Percentiles rank a stretch among this genome's conserved stretches.
Evolutionary conservation across 257 asterid species (phyloP).

Genomic region (Solanum appendiculatum): DNA sequence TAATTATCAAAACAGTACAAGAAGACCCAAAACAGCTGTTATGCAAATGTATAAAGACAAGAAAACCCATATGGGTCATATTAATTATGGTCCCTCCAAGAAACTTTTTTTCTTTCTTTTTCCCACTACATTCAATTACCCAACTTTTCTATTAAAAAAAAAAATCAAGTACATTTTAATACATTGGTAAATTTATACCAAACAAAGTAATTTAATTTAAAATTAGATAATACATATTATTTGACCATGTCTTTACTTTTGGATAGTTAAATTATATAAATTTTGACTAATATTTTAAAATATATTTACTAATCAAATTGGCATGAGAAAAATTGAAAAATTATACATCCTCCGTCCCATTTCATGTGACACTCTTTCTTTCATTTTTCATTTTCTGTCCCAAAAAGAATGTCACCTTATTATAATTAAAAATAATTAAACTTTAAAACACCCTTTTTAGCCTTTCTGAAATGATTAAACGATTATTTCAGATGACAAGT

Average conservation of each 20-base stretch:
- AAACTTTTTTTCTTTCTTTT: conserved; percentile 1
- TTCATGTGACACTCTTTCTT: not conserved
- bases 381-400: not conserved
- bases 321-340: not conserved
- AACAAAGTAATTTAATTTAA: not conserved
- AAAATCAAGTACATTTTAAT: not conserved
- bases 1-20: conserved; percentile 1
- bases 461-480: not conserved
- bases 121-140: not conserved
- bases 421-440: no score
- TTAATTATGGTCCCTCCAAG: conserved; percentile 27
- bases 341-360: not conserved
- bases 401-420: no score
- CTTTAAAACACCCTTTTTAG: no score
- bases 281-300: not conserved
- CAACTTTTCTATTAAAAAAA: not conserved
- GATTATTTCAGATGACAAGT: no score
- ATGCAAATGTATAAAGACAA: conserved; percentile 5
- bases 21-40: conserved; percentile 19
- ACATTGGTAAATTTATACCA: not conserved
- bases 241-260: no score
- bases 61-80: conserved; percentile 2
- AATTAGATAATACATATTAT: no score
- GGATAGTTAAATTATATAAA: not conserved
- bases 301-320: not conserved